Conservation (phyloP, 768 basidiomycete genomes). For the Naganishia friedmannii region DNA sequence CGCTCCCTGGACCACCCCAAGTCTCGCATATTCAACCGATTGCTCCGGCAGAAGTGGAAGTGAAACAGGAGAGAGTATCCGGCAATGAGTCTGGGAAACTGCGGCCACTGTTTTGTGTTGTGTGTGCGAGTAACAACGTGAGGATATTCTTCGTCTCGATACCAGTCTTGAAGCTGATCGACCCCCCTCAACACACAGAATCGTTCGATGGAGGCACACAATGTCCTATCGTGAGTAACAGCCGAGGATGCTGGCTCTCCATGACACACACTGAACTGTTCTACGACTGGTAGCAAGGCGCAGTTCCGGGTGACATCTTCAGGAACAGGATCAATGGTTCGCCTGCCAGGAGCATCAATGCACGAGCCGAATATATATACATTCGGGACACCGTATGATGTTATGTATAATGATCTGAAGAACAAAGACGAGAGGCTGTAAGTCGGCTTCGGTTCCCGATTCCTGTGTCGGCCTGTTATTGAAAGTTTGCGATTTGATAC, state of each 20-base stretch:
- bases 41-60: not conserved
- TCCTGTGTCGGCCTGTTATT: not conserved
- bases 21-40: not conserved
- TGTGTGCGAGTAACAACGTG: slow-evolving; percentile 98
- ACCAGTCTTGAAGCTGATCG: slow-evolving; percentile 8
- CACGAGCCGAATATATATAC: slow-evolving; percentile 96
- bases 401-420: slow-evolving; percentile 85
- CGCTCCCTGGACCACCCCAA: slow-evolving; percentile 11
- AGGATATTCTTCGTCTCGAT: slow-evolving; percentile 41
- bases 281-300: slow-evolving; percentile 64
- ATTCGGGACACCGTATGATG: slow-evolving; percentile 95
- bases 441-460: slow-evolving; percentile 47
- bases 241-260: not conserved
- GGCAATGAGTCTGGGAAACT: slow-evolving; percentile 3
- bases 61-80: not conserved
- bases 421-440: slow-evolving; percentile 79
- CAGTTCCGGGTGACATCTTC: slow-evolving; percentile 87
- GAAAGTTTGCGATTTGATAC: not conserved
- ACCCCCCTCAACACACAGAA: slow-evolving; percentile 59
- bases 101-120: slow-evolving; percentile 88
- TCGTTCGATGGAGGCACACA: slow-evolving; percentile 97
- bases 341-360: slow-evolving; percentile 89
- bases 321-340: slow-evolving; percentile 94
- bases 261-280: not conserved
- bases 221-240: slow-evolving; percentile 72